These are phyloP conservation scores for Fusarium verrucosum DNA, from an alignment of 2,329 filamentous ascomycete genomes.

Conservation along the genomic window DNA sequence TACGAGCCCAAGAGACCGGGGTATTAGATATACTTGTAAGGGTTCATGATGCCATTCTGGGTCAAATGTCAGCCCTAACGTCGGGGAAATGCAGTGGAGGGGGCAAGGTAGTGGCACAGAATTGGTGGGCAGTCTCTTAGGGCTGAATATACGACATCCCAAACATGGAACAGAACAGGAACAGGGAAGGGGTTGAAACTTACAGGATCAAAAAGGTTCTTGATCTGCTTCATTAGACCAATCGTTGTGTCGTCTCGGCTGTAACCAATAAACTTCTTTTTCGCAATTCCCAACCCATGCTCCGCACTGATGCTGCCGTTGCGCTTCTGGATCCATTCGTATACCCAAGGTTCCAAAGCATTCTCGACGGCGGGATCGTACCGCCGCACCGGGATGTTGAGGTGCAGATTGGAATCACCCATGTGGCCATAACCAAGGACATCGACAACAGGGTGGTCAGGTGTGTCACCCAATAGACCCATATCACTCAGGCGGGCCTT, in stretches of 20 bases:
- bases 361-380: slow-evolving; percentile 91
- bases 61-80: slow-evolving; percentile 41
- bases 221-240: slow-evolving; percentile 92
- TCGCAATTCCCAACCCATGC: slow-evolving; percentile 91
- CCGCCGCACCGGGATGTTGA: slow-evolving; percentile 84
- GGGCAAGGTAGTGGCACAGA: neutral
- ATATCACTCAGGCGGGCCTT: slow-evolving; percentile 75
- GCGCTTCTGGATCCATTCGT: slow-evolving; percentile 92
- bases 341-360: slow-evolving; percentile 91
- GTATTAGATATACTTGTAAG: slow-evolving; percentile 88
- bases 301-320: slow-evolving; percentile 96
- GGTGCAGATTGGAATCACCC: slow-evolving; percentile 94
- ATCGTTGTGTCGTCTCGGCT: slow-evolving; percentile 89
- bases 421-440: slow-evolving; percentile 99
- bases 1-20: slow-evolving; percentile 11
- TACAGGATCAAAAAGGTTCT: slow-evolving; percentile 93
- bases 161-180: neutral
- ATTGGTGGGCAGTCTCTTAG: slow-evolving; percentile 1
- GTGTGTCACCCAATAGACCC: slow-evolving; percentile 79
- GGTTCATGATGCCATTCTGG: slow-evolving; percentile 98
- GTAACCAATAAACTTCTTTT: slow-evolving; percentile 96
- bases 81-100: slow-evolving; percentile 5
- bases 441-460: slow-evolving; percentile 80
- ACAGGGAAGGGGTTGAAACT: slow-evolving; percentile 51
- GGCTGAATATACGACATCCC: slow-evolving; percentile 13